Conservation (phyloP, 2,329 filamentous ascomycete genomes). For the Mariannaea sp. region DNA sequence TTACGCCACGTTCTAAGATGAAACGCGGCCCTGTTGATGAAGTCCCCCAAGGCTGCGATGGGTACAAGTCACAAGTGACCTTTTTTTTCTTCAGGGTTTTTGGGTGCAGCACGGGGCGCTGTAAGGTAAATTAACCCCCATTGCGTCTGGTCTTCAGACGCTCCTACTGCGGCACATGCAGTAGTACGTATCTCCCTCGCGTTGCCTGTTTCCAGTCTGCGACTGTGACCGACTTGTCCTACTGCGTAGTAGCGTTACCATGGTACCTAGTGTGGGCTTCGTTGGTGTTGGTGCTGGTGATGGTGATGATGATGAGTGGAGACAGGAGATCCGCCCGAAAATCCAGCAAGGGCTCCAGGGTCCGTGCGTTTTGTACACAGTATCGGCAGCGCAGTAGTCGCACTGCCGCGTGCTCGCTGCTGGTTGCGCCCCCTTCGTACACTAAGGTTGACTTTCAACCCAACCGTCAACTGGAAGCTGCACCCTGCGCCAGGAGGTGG, state of each 20-base stretch:
- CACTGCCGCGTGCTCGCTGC: conserved; percentile 17
- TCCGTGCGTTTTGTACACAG: conserved; percentile 17
- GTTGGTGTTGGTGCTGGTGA: no score
- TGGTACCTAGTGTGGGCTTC: no score
- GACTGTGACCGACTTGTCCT: no score
- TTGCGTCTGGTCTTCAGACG: no score
- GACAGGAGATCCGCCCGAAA: not conserved
- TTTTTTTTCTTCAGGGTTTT: conserved; percentile 13
- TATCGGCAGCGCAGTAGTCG: not conserved
- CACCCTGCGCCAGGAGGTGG: conserved; percentile 19
- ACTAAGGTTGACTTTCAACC: not conserved
- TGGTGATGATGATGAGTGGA: no score
- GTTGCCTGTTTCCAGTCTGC: not conserved
- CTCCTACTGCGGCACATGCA: no score
- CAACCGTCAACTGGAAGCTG: conserved; percentile 12
- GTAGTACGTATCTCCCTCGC: no score
- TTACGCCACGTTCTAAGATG: conserved; percentile 18
- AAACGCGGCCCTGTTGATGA: conserved; percentile 12
- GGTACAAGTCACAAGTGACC: not conserved
- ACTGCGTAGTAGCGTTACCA: no score
- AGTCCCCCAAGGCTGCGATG: conserved; percentile 1
- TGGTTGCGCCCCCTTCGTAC: not conserved
- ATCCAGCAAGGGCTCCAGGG: conserved; percentile 5
- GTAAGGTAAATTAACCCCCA: no score
- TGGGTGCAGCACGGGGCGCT: no score